phyloP scores from a whole-genome alignment of 495 filamentous ascomycete genomes.

The Bombardia bombarda region DNA sequence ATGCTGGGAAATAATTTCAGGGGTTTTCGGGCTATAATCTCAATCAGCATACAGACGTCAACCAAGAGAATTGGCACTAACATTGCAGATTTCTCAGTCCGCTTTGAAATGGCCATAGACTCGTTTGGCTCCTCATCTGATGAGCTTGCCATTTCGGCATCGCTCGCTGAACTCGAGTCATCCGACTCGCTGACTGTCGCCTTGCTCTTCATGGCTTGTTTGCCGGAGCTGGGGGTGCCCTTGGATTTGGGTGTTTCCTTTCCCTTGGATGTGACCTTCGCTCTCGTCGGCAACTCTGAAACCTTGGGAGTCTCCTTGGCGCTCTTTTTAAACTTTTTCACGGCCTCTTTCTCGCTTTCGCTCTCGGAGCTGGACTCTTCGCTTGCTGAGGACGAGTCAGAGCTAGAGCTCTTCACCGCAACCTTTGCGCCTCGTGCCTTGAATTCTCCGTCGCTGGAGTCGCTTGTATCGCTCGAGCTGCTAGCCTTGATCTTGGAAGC shows the following conservation, averaged over 20 bases:
- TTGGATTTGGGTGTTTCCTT: conserved; percentile 2
- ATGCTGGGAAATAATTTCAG: conserved; percentile 17
- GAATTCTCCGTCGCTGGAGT: conserved; percentile 7
- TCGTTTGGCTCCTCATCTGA: conserved; percentile 9
- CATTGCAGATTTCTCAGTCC: conserved; percentile 9
- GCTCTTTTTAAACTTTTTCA: conserved; percentile 5
- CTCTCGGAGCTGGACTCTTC: conserved; percentile 12
- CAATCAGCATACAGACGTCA: conserved; percentile 9
- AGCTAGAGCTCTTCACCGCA: background rate
- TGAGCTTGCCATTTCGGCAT: background rate
- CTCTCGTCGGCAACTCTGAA: too few relatives aligned
- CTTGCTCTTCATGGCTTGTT: conserved; percentile 9
- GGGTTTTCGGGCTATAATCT: conserved; percentile 2
- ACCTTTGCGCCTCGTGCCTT: conserved; percentile 7
- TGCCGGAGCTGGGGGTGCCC: background rate
- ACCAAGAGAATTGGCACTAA: conserved; percentile 3
- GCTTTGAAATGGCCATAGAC: conserved; percentile 18
- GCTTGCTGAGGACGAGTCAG: conserved; percentile 5
- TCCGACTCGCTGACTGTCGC: conserved; percentile 21
- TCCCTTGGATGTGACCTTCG: conserved; percentile 1
- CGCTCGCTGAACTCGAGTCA: conserved; percentile 7
- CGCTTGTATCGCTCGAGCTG: conserved; percentile 1
- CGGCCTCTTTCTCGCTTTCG: conserved; percentile 19
- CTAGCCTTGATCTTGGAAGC: background rate
- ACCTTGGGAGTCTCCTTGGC: too few relatives aligned